phyloP scores from a whole-genome alignment of 495 filamentous ascomycete genomes.

The Physcia stellaris region DNA sequence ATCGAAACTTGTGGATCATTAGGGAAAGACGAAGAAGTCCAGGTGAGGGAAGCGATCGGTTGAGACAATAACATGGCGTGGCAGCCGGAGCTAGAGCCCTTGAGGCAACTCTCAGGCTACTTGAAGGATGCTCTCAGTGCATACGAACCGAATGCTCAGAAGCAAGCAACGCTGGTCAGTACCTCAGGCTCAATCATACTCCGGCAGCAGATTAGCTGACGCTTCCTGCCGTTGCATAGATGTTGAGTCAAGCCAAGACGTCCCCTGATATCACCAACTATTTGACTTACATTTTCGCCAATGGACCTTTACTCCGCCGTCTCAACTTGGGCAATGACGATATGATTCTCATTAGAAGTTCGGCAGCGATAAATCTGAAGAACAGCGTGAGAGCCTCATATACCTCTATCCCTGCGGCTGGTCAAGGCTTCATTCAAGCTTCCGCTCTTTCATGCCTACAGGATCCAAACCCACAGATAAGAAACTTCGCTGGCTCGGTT shows the following conservation, averaged over 20 bases:
- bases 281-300: slow-evolving; percentile 78
- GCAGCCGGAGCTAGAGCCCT: slow-evolving; percentile 78
- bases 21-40: too few species aligned
- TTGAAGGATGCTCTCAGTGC: slow-evolving; percentile 85
- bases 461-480: slow-evolving; percentile 69
- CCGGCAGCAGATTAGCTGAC: neutral
- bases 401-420: slow-evolving; percentile 54
- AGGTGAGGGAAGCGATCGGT: too few species aligned
- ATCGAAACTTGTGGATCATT: too few species aligned
- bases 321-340: slow-evolving; percentile 41
- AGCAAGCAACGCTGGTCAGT: slow-evolving; percentile 62
- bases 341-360: slow-evolving; percentile 63
- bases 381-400: slow-evolving; percentile 68
- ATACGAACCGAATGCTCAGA: slow-evolving; percentile 62
- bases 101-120: slow-evolving; percentile 78
- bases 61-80: slow-evolving; percentile 53
- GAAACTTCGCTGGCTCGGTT: slow-evolving; percentile 80
- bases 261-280: slow-evolving; percentile 97
- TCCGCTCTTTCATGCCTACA: slow-evolving; percentile 64
- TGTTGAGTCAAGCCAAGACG: slow-evolving; percentile 81
- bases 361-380: slow-evolving; percentile 88
- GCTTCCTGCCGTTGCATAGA: slow-evolving; percentile 50
- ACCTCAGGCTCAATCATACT: slow-evolving; percentile 11
- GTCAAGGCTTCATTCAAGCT: slow-evolving; percentile 61
- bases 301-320: slow-evolving; percentile 41